Evolutionary conservation across 2,329 filamentous ascomycete species (phyloP).

Genomic region (Xylaria sp.): DNA sequence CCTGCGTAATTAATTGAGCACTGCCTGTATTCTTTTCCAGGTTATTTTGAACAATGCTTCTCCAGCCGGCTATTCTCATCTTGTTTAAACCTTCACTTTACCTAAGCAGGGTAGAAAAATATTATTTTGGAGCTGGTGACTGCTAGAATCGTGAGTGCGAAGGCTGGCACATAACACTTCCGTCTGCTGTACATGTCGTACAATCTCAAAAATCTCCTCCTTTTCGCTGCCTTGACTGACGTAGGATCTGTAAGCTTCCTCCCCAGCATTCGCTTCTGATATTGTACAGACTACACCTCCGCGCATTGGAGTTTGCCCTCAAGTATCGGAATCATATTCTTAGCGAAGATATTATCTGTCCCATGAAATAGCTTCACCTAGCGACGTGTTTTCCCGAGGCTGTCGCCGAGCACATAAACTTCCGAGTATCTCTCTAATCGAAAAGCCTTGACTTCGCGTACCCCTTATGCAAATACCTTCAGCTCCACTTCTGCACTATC

Average conservation of each 20-base stretch:
- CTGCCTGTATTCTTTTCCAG: neutral
- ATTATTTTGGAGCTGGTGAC: neutral
- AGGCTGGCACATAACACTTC: neutral
- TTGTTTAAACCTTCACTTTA: neutral
- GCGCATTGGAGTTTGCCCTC: neutral
- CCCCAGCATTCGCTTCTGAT: neutral
- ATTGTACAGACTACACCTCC: neutral
- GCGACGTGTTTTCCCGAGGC: neutral
- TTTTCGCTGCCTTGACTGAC: neutral
- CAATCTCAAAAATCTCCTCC: neutral
- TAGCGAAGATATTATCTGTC: neutral
- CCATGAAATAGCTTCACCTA: neutral
- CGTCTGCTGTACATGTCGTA: too few species aligned
- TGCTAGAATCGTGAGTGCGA: too few species aligned
- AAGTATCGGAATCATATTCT: neutral
- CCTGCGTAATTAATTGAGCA: neutral
- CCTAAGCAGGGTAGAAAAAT: neutral
- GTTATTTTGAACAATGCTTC: neutral
- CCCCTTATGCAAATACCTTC: neutral
- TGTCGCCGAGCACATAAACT: neutral
- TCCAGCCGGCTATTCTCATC: neutral
- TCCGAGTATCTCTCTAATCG: neutral
- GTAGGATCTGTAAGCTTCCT: neutral
- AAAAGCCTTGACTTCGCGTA: constrained; percentile 3
- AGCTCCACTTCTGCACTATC: neutral